These are phyloP conservation scores for Cercospora zeae-maydis DNA, from an alignment of 2,329 filamentous ascomycete species.

Conservation along the genomic window DNA sequence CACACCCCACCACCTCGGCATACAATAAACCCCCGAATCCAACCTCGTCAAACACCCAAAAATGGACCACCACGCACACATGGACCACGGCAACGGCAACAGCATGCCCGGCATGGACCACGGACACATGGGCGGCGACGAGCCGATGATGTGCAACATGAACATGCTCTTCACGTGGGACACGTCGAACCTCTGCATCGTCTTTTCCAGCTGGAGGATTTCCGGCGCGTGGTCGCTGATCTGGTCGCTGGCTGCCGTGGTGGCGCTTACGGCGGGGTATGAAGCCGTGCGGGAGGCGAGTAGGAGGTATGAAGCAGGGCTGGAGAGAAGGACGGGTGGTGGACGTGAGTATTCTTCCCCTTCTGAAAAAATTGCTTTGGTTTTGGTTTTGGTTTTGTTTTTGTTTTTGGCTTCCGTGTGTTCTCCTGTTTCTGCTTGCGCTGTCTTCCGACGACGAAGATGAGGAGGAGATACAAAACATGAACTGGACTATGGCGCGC, in stretches of 20 bases:
- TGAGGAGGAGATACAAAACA: too few species aligned
- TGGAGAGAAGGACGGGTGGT: conserved; percentile 48
- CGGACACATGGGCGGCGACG: conserved; percentile 42
- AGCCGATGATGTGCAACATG: conserved; percentile 75
- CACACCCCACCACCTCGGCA: neutral
- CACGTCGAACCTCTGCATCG: conserved; percentile 88
- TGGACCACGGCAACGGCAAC: neutral
- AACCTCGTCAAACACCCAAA: neutral
- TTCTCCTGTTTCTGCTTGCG: neutral
- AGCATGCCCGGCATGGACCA: conserved; percentile 20
- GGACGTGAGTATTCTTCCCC: conserved; percentile 33
- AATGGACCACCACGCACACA: conserved; percentile 18
- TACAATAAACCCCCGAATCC: too few species aligned
- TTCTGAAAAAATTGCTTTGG: too few species aligned
- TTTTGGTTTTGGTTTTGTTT: neutral
- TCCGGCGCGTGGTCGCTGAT: conserved; percentile 69
- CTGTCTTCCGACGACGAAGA: too few species aligned
- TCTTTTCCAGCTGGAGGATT: conserved; percentile 90
- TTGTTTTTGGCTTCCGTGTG: neutral
- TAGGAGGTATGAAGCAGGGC: conserved; percentile 67
- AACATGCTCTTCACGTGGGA: conserved; percentile 95
- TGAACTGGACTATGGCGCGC: too few species aligned
- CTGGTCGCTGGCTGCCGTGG: conserved; percentile 76
- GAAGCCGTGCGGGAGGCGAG: conserved; percentile 78
- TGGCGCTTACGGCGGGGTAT: conserved; percentile 84